These are phyloP conservation scores for Porphyrellus cyaneotinctus DNA, from an alignment of 768 basidiomycete genomes.

Conservation along the genomic window DNA sequence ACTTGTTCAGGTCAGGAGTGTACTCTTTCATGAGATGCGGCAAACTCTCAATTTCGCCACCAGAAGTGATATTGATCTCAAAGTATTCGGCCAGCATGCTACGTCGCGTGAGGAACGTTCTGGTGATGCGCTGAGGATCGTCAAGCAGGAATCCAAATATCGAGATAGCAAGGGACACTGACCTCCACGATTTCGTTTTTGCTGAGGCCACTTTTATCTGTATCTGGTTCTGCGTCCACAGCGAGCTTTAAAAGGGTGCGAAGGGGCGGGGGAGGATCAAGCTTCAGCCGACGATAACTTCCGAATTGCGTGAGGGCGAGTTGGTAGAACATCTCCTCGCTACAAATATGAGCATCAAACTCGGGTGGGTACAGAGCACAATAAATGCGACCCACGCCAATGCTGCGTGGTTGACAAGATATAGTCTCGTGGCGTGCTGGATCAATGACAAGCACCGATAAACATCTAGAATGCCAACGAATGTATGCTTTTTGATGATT, in stretches of 20 bases:
- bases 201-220: slow-evolving; percentile 46
- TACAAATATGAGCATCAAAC: slow-evolving; percentile 26
- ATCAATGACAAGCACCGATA: slow-evolving; percentile 71
- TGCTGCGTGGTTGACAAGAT: slow-evolving; percentile 80
- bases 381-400: slow-evolving; percentile 59
- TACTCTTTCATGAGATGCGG: slow-evolving; percentile 85
- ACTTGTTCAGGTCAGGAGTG: slow-evolving; percentile 84
- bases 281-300: slow-evolving; percentile 64
- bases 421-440: slow-evolving; percentile 85
- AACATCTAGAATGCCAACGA: slow-evolving; percentile 88
- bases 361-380: background rate
- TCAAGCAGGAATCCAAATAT: background rate
- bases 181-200: slow-evolving; percentile 72
- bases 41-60: slow-evolving; percentile 68
- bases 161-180: slow-evolving; percentile 18
- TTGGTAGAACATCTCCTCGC: slow-evolving; percentile 95
- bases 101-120: slow-evolving; percentile 54
- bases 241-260: slow-evolving; percentile 72
- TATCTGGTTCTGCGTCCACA: slow-evolving; percentile 60
- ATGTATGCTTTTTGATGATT: slow-evolving; percentile 81
- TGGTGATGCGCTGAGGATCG: slow-evolving; percentile 52
- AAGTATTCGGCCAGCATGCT: slow-evolving; percentile 95
- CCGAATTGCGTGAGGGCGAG: slow-evolving; percentile 90
- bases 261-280: slow-evolving; percentile 80
- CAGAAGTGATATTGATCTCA: slow-evolving; percentile 61